A percentile compares a stretch with the other conserved stretches of the same genome.
Conservation (phyloP, 257 asterid species). For the Avicennia marina region DNA sequence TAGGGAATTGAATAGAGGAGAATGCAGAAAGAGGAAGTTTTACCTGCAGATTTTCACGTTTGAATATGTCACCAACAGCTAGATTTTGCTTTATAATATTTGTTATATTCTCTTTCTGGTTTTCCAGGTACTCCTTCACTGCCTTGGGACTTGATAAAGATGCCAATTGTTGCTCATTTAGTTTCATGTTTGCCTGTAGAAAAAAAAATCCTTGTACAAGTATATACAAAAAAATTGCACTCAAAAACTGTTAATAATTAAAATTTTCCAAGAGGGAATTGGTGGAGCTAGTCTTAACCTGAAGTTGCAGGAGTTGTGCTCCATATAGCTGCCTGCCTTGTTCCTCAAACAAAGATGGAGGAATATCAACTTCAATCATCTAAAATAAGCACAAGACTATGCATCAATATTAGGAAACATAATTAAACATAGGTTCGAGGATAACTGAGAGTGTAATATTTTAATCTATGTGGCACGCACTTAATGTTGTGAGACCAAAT, state of each 20-base stretch:
- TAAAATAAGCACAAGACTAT: conserved; percentile 23
- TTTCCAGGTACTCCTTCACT: conserved; percentile 67
- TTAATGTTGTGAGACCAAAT: not conserved
- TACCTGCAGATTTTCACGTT: conserved; percentile 91
- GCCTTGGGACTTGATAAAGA: conserved; percentile 86
- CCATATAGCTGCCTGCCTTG: conserved; percentile 98
- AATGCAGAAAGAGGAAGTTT: not conserved
- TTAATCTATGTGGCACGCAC: no score
- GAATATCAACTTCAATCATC: conserved; percentile 89
- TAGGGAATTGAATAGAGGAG: not conserved
- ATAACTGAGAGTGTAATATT: no score
- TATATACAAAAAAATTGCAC: conserved; percentile 6
- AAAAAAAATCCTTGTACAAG: conserved; percentile 16
- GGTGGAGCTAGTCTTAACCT: conserved; percentile 39
- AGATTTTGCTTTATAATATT: conserved; percentile 79
- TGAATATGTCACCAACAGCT: conserved; percentile 93
- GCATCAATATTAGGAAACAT: not conserved
- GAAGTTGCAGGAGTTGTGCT: conserved; percentile 85
- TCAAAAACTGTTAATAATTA: not conserved
- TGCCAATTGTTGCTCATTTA: conserved; percentile 74
- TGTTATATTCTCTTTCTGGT: conserved; percentile 66
- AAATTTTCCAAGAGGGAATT: not conserved
- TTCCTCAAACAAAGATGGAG: conserved; percentile 87
- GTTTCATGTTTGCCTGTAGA: conserved; percentile 70
- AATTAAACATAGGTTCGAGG: no score